Evolutionary conservation across 331 rosid genomes (phyloP), one percentile per base, ranked within the genome.

Genomic region (Phaseolus coccineus): DNA sequence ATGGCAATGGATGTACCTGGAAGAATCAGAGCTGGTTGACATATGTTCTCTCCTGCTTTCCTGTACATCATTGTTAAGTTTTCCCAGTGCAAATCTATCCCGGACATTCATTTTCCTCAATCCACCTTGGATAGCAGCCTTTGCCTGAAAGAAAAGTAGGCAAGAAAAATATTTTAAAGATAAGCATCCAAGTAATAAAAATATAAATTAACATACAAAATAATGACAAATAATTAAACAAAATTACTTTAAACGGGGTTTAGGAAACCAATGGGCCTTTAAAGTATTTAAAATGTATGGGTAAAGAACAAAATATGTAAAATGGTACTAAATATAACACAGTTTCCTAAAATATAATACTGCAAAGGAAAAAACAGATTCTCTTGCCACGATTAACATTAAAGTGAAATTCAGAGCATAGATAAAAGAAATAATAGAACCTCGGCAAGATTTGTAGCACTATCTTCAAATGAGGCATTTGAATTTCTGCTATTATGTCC

Each of bases 371-470:
- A 74, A 46, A n/a, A 24, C 68, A 22, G 4, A 24, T 37, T 27
- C 7, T 30, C 22, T 57, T 55, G 44, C 28, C 44, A 37, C 13
- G 6, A 48, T 33, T 40, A 19, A 42, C 51, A 39, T 25, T 57
- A 15, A 31, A 39, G 39, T 58, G 33, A 37, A 78, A 73, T 35
- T 47, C 37, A 73, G 42, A 50, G 59, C 71, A n/a, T 66, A 62
- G 58, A 64, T 51, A 40, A 78, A 53, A 51, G 8, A 48, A 8
- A 0, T 58, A 61, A 50, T 64, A 73, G 71, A 78, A 93, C 98
- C 98, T 93, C 94, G 19, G 93, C 90, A 74, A 93, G 95, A 80
- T 93, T 93, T 70, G 77, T 57, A 39, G 90, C 96, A 81, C 98
- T 93, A 62, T 93, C 98, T 90, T 93, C 98, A 42, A 81, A 74